Evolutionary conservation across 2,329 filamentous ascomycete genomes (phyloP), one percentile per base, ranked within the genome.

Genomic region (Fusarium compactum): DNA sequence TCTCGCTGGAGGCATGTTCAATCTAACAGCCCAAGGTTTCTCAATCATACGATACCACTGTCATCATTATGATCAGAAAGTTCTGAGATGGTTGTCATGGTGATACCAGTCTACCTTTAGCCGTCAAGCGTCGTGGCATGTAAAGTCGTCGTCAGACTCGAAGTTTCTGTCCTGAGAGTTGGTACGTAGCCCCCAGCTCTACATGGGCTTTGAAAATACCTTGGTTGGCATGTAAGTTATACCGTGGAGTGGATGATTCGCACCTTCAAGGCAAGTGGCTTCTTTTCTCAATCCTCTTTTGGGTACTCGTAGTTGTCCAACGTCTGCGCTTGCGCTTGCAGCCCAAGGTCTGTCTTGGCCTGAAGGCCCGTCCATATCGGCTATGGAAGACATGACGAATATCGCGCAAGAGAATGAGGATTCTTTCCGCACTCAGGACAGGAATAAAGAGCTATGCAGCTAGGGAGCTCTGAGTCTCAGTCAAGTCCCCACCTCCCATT

Each of bases 231-330:
- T 25, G 34, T 27, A 45, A 45, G 40, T 27, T 55, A 47, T 25
- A 38, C 43, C 14, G 14, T 53, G 46, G 22, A 57, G 41, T 56
- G 18, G 58, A 22, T 22, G 34, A 41, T 14, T 32, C 41, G 43
- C 44, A 27, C 44, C n/a, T 51, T 45, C 50, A 68, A 58, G 67
- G 58, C 54, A 54, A 57, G 67, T 60, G 62, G 54, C 58, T 57
- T 56, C 46, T 50, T 52, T 52, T 58, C 51, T 56, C 50, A 58
- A 44, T 25, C 58, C 50, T 67, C 48, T 18, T 63, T 57, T 10
- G 38, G 24, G 22, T 24, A 51, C 24, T 32, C 24, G 18, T 27
- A 41, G 30, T 27, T 47, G 27, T 30, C 25, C 56, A 45, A 55
- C 24, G 27, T 43, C 30, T 20, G 16, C 38, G 22, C 18, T 34